Conservation (phyloP, 495 filamentous ascomycete species). For the Aspergillus baeticus region DNA sequence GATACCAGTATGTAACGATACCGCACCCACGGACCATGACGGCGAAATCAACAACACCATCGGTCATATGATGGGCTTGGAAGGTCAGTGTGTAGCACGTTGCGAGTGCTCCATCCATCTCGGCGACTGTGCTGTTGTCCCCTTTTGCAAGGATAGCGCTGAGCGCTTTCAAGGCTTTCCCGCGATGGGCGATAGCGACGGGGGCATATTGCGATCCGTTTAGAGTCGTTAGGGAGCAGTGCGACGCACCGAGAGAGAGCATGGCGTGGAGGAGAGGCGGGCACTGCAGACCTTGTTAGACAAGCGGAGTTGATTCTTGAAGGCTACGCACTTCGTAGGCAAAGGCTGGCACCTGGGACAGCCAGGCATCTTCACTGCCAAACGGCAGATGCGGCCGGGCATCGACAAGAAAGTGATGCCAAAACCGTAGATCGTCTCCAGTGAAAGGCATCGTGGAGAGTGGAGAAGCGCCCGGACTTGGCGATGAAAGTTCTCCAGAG, state of each 20-base stretch:
- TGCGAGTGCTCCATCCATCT: conserved; percentile 52
- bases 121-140: conserved; percentile 24
- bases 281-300: conserved; percentile 16
- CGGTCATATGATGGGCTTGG: conserved; percentile 56
- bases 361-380: conserved; percentile 57
- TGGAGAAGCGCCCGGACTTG: background rate
- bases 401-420: conserved; percentile 58
- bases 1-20: conserved; percentile 52
- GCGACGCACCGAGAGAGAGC: conserved; percentile 55
- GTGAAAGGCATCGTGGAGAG: conserved; percentile 38
- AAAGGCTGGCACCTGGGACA: conserved; percentile 55
- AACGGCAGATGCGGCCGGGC: conserved; percentile 61
- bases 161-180: conserved; percentile 55
- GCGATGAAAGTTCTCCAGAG: background rate
- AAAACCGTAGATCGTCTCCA: conserved; percentile 59
- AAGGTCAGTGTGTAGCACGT: conserved; percentile 60
- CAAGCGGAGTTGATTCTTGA: background rate
- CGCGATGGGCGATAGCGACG: conserved; percentile 51
- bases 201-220: conserved; percentile 20
- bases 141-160: conserved; percentile 42
- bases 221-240: conserved; percentile 39
- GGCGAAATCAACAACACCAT: conserved; percentile 62
- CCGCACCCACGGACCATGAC: conserved; percentile 60
- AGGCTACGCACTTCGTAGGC: conserved; percentile 47
- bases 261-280: conserved; percentile 54